A percentile compares a stretch with the other conserved stretches of the same genome.
Evolutionary conservation across 805 yeast genomes (phyloP).

Genomic region (Sugiyamaella lignohabitans): DNA sequence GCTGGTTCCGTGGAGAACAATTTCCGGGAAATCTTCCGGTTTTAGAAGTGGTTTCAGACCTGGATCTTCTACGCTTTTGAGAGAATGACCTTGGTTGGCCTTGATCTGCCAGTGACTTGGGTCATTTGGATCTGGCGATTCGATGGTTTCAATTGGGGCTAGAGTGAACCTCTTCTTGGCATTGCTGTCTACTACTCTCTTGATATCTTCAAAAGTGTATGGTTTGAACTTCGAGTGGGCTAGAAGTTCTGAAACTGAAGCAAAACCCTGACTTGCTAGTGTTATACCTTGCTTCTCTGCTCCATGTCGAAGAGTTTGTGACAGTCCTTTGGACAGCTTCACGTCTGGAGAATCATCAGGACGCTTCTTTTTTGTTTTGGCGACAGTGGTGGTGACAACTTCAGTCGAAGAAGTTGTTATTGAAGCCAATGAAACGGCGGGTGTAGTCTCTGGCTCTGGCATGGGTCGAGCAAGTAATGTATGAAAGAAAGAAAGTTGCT

Average conservation of each 20-base stretch:
- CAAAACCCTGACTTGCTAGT: conserved; percentile 65
- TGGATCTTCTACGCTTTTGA: conserved; percentile 38
- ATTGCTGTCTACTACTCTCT: conserved; percentile 54
- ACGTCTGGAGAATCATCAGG: conserved; percentile 23
- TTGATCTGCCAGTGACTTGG: conserved; percentile 42
- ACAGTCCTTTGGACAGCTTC: conserved; percentile 63
- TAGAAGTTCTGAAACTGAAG: conserved; percentile 48
- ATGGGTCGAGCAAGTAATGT: too few relatives aligned
- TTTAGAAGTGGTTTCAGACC: conserved; percentile 37
- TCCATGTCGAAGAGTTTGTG: conserved; percentile 79
- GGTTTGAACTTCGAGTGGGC: conserved; percentile 48
- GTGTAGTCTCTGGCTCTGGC: too few relatives aligned
- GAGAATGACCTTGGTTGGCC: conserved; percentile 91
- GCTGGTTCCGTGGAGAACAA: conserved; percentile 78
- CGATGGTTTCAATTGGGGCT: not conserved
- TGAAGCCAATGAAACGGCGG: too few relatives aligned
- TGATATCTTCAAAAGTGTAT: conserved; percentile 52
- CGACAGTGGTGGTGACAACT: too few relatives aligned
- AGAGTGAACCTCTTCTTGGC: conserved; percentile 67
- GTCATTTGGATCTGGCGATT: conserved; percentile 12
- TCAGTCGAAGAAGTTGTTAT: too few relatives aligned
- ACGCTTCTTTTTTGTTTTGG: too few relatives aligned
- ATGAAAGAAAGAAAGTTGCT: too few relatives aligned
- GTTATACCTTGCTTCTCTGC: conserved; percentile 61
- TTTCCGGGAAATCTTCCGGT: conserved; percentile 41